A percentile compares a stretch with the other conserved stretches of the same genome.
These are phyloP conservation scores for Fusarium bactridioides DNA, from an alignment of 2,329 filamentous ascomycete genomes.

Conservation along the genomic window DNA sequence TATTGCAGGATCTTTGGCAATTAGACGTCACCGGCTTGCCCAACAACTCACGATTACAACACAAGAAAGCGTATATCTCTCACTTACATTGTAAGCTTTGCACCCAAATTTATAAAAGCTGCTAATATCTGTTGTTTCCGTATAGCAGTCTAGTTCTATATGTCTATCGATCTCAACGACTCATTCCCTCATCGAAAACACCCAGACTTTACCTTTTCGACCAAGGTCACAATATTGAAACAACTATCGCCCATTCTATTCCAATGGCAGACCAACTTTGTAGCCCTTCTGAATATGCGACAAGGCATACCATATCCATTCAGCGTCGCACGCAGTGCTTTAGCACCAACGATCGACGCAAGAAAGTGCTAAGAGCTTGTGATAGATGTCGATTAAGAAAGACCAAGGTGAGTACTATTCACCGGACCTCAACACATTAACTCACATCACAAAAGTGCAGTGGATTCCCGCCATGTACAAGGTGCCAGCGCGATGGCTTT, in stretches of 20 bases:
- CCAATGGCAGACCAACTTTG: background rate
- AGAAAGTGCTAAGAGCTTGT: background rate
- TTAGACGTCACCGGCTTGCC: background rate
- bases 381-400: background rate
- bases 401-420: background rate
- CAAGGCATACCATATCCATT: too few species aligned
- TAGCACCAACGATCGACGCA: background rate
- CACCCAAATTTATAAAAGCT: accelerated
- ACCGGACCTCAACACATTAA: accelerated
- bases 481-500: background rate
- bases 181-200: background rate
- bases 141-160: accelerated
- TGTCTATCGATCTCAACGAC: background rate
- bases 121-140: too few species aligned
- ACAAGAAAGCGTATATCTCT: background rate
- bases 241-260: accelerated
- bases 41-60: accelerated
- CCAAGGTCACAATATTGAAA: background rate
- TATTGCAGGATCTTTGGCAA: accelerated
- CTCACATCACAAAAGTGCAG: background rate
- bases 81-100: accelerated
- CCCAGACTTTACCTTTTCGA: background rate
- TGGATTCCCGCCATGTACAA: accelerated
- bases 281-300: background rate
- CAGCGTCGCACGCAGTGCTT: background rate